Evolutionary conservation across 345 rosid species (phyloP), one percentile per base, ranked within the genome.

Genomic region (Garcia nutans): DNA sequence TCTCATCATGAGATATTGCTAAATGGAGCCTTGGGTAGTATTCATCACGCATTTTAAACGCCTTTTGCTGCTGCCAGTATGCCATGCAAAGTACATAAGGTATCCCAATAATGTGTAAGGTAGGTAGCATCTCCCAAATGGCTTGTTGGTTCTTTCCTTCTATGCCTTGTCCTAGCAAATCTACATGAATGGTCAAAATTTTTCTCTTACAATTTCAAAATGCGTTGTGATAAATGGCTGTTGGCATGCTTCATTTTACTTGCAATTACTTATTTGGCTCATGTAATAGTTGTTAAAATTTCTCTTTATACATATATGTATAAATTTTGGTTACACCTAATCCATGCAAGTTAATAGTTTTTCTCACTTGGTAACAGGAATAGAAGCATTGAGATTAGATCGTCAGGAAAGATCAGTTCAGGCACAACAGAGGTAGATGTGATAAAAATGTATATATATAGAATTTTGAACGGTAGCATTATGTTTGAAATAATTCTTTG

Each of bases 351-450:
- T 76, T 37, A 28, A 71, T 65, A 64, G 16, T 70, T 66, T 74
- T 63, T 47, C n/a, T n/a, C 47, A 70, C 60, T 3, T 72, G 64
- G 47, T 37, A 58, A 68, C 86, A 92, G 98, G 68, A 92, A 84
- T 54, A 91, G 84, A 90, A 89, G 77, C 69, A 58, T 81, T 15
- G 90, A 92, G 83, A 83, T 91, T 44, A 84, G 52, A 77, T 94
- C 57, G 86, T n/a, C n/a, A n/a, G n/a, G n/a, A n/a, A n/a, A n/a
- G n/a, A n/a, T n/a, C n/a, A n/a, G 83, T 74, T 65, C 93, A 24
- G 98, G 98, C 78, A 91, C 93, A 76, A 89, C 93, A 54, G 97
- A 92, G 98, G 98, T 92, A 85, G 65, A 16, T 77, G 71, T 77
- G 69, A 70, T 70, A 22, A 26, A 37, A 37, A 37, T 3, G 28